Evolutionary conservation across 139 green algal genomes (phyloP).

Genomic region (Chlamydomonas eustigma): DNA sequence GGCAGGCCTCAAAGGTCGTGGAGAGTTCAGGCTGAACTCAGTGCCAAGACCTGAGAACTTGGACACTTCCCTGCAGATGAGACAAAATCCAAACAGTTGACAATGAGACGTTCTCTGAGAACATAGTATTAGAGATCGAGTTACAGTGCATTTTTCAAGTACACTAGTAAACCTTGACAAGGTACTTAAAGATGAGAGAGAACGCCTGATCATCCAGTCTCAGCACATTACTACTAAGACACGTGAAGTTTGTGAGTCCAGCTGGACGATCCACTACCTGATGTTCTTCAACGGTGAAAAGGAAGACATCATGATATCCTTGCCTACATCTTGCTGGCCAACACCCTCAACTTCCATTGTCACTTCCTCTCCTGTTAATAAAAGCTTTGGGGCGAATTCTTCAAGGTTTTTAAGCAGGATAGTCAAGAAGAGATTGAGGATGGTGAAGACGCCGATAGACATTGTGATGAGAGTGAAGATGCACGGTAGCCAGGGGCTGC

Average conservation of each 20-base stretch:
- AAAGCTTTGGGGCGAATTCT: background rate
- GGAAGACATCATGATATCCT: background rate
- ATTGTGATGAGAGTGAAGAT: slow-evolving; percentile 11
- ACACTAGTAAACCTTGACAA: too few relatives aligned
- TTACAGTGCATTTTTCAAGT: too few relatives aligned
- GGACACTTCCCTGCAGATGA: too few relatives aligned
- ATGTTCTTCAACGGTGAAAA: background rate
- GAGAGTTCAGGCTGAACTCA: too few relatives aligned
- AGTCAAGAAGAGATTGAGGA: slow-evolving; percentile 12
- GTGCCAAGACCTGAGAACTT: too few relatives aligned
- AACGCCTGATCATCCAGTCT: too few relatives aligned
- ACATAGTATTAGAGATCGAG: too few relatives aligned
- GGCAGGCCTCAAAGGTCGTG: too few relatives aligned
- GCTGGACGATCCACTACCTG: background rate
- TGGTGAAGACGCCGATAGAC: background rate
- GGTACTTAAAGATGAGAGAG: too few relatives aligned
- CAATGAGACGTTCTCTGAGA: too few relatives aligned
- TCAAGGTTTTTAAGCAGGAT: slow-evolving; percentile 11
- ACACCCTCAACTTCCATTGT: background rate
- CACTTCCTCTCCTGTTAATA: background rate
- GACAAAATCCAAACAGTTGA: too few relatives aligned
- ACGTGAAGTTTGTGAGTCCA: background rate
- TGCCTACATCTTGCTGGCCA: background rate
- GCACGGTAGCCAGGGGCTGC: slow-evolving; percentile 1
- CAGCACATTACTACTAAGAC: too few relatives aligned